Percentiles rank a stretch among this genome's conserved stretches.
phyloP scores from a whole-genome alignment of 768 basidiomycete species.

The Phaeotremella fagi region DNA sequence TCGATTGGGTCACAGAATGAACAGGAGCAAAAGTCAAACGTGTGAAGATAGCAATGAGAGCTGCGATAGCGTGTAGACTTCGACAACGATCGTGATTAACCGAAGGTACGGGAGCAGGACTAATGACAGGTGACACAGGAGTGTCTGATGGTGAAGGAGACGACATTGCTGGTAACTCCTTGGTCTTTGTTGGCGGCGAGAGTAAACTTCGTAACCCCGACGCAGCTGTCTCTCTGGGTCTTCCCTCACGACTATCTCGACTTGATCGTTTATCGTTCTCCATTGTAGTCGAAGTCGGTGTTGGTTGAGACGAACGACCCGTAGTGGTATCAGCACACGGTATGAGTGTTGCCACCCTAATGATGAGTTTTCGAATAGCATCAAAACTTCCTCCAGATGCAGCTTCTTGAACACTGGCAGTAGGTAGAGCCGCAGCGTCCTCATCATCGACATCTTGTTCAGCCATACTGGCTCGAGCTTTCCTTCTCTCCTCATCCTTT shows the following conservation, averaged over 20 bases:
- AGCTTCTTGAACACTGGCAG: constrained; percentile 27
- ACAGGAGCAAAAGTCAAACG: constrained; percentile 48
- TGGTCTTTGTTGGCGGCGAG: constrained; percentile 22
- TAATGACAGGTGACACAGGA: not conserved
- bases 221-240: not conserved
- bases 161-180: constrained; percentile 27
- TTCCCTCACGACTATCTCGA: not conserved
- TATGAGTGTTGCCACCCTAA: constrained; percentile 28
- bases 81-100: constrained; percentile 26
- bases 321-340: constrained; percentile 33
- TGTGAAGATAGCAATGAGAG: constrained; percentile 51
- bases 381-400: constrained; percentile 34
- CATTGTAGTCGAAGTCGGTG: constrained; percentile 1
- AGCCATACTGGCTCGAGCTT: constrained; percentile 10
- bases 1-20: constrained; percentile 30
- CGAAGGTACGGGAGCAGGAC: not conserved
- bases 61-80: constrained; percentile 27
- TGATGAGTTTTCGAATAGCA: constrained; percentile 33
- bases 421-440: constrained; percentile 26
- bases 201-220: constrained; percentile 7
- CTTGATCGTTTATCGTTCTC: not conserved
- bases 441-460: constrained; percentile 20
- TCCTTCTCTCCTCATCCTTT: constrained; percentile 39
- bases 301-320: not conserved
- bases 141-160: constrained; percentile 10